These are phyloP conservation scores for Pleurotus giganteus DNA, from an alignment of 768 basidiomycete genomes.

Conservation along the genomic window DNA sequence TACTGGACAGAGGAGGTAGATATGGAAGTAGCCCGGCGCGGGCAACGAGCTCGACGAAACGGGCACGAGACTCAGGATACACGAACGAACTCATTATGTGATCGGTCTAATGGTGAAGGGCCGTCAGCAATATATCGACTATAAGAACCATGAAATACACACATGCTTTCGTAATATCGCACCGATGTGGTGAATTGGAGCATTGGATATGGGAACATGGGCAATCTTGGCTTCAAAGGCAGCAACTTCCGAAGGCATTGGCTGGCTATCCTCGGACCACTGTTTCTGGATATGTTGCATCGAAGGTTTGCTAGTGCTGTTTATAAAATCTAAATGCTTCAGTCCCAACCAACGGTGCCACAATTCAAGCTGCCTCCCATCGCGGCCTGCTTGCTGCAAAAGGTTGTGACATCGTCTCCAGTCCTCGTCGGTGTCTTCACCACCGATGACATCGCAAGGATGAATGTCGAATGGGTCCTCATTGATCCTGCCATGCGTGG, in stretches of 20 bases:
- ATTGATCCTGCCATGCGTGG: neutral
- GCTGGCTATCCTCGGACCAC: conserved; percentile 44
- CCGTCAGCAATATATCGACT: neutral
- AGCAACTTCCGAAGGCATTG: conserved; percentile 25
- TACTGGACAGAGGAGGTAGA: neutral
- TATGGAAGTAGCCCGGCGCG: conserved; percentile 39
- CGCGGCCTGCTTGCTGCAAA: conserved; percentile 53
- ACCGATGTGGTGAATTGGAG: conserved; percentile 42
- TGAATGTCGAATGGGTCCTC: conserved; percentile 21
- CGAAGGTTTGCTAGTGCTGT: conserved; percentile 26
- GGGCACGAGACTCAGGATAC: conserved; percentile 73
- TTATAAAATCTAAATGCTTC: conserved; percentile 22
- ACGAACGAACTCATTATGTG: conserved; percentile 59
- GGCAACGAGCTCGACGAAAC: conserved; percentile 56
- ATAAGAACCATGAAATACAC: conserved; percentile 22
- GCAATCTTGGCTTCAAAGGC: conserved; percentile 20
- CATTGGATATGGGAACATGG: conserved; percentile 15
- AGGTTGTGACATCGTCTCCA: conserved; percentile 57
- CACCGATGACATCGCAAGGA: conserved; percentile 52
- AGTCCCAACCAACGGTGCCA: conserved; percentile 72
- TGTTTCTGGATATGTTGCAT: conserved; percentile 34
- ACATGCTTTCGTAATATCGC: conserved; percentile 60
- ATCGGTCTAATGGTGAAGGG: conserved; percentile 40
- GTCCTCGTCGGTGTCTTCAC: conserved; percentile 46
- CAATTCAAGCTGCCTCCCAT: conserved; percentile 73